A percentile compares a stretch with the other conserved stretches of the same genome.
Conservation (phyloP, 805 yeast species). For the Candida coleopterorum region DNA sequence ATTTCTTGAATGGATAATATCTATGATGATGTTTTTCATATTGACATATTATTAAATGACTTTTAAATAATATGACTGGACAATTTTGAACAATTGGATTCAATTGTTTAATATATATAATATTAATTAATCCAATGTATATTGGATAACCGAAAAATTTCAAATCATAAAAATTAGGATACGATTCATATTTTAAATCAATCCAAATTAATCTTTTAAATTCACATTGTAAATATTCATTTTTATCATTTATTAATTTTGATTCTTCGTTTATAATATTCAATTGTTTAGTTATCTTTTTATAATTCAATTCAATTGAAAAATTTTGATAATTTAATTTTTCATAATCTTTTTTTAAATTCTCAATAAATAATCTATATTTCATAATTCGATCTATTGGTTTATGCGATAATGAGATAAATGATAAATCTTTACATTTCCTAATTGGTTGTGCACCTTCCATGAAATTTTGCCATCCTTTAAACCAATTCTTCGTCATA, state of each 20-base stretch:
- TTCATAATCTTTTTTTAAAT: slow-evolving; percentile 11
- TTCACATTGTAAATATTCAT: background rate
- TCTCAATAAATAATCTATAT: slow-evolving; percentile 47
- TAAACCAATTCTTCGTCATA: slow-evolving; percentile 14
- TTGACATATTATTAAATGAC: slow-evolving; percentile 39
- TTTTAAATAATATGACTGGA: slow-evolving; percentile 45
- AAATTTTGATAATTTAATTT: slow-evolving; percentile 13
- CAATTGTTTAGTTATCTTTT: slow-evolving; percentile 11
- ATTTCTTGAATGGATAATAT: slow-evolving; percentile 9
- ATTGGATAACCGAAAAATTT: slow-evolving; percentile 42
- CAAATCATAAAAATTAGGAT: slow-evolving; percentile 2
- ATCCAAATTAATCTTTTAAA: background rate
- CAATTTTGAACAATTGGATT: slow-evolving; percentile 11
- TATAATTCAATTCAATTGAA: slow-evolving; percentile 4
- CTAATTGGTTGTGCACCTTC: slow-evolving; percentile 39
- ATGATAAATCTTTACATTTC: slow-evolving; percentile 44
- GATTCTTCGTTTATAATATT: slow-evolving; percentile 6
- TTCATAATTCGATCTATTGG: slow-evolving; percentile 49
- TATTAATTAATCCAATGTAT: slow-evolving; percentile 39
- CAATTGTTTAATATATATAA: slow-evolving; percentile 33
- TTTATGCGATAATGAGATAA: slow-evolving; percentile 48
- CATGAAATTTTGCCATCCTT: slow-evolving; percentile 31
- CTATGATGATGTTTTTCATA: slow-evolving; percentile 10
- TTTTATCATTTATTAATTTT: background rate
- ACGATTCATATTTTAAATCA: background rate